These are phyloP conservation scores for Ceratocystis cacaofunesta DNA, from an alignment of 2,329 filamentous ascomycete species.

Conservation along the genomic window DNA sequence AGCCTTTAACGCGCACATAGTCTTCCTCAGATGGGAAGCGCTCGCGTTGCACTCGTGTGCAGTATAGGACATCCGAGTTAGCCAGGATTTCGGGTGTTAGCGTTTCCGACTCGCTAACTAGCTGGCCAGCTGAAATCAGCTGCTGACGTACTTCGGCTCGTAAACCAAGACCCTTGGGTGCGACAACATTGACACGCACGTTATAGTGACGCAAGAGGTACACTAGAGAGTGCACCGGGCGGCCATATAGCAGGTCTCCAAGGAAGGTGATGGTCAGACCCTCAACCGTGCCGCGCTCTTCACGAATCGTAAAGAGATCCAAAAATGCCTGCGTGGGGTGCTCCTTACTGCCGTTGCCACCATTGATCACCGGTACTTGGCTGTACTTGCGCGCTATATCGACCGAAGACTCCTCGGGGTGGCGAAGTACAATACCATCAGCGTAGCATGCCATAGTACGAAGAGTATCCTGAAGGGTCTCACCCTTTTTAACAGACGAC, in stretches of 20 bases:
- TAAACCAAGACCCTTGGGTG: conserved; percentile 63
- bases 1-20: conserved; percentile 79
- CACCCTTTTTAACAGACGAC: conserved; percentile 87
- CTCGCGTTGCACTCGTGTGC: conserved; percentile 92
- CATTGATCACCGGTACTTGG: conserved; percentile 87
- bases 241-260: conserved; percentile 83
- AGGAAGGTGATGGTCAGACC: conserved; percentile 92
- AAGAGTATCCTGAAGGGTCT: conserved; percentile 83
- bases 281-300: conserved; percentile 90
- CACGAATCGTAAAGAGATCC: conserved; percentile 94
- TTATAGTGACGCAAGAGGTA: conserved; percentile 93
- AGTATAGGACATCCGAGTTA: conserved; percentile 84
- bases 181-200: conserved; percentile 81
- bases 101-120: conserved; percentile 58
- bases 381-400: conserved; percentile 76
- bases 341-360: conserved; percentile 87
- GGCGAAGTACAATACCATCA: conserved; percentile 89
- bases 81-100: conserved; percentile 79
- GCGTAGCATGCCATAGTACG: conserved; percentile 88
- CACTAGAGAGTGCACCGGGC: conserved; percentile 87
- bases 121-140: conserved; percentile 58
- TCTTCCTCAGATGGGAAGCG: conserved; percentile 67
- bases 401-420: conserved; percentile 69
- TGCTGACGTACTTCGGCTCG: conserved; percentile 59
- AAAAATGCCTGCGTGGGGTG: conserved; percentile 96